Conservation (phyloP, 805 yeast species). For the Monosporozyma yasuniensis region DNA sequence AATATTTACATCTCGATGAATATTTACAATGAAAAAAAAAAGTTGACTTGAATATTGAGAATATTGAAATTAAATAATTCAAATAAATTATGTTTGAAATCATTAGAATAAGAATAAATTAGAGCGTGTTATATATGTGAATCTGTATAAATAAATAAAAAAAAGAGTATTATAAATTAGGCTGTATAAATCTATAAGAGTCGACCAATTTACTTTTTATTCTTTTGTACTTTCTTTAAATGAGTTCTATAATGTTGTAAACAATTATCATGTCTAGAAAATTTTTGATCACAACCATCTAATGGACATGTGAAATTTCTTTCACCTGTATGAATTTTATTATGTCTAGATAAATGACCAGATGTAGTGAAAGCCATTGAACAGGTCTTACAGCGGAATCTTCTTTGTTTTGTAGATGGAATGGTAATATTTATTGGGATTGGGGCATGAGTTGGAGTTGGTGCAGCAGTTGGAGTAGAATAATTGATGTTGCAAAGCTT, state of each 20-base stretch:
- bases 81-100: too few species aligned
- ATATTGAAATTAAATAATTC: too few species aligned
- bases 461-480: neutral
- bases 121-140: neutral
- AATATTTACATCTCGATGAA: too few species aligned
- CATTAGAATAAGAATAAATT: neutral
- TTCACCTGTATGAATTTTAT: conserved; percentile 86
- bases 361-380: conserved; percentile 60
- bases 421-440: neutral
- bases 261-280: conserved; percentile 89
- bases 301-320: conserved; percentile 76
- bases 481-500: conserved; percentile 4
- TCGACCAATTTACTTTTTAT: conserved; percentile 11
- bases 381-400: conserved; percentile 21
- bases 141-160: neutral
- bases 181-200: neutral
- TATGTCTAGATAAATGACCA: conserved; percentile 85
- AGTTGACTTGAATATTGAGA: too few species aligned
- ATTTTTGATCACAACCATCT: conserved; percentile 70
- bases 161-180: neutral
- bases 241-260: conserved; percentile 89
- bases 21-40: too few species aligned
- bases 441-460: neutral
- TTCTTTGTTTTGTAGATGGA: conserved; percentile 1
- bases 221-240: conserved; percentile 31